Base-by-base conservation (phyloP, 176 grass and related monocot genomes). In the Panicum miliaceum region DNA sequence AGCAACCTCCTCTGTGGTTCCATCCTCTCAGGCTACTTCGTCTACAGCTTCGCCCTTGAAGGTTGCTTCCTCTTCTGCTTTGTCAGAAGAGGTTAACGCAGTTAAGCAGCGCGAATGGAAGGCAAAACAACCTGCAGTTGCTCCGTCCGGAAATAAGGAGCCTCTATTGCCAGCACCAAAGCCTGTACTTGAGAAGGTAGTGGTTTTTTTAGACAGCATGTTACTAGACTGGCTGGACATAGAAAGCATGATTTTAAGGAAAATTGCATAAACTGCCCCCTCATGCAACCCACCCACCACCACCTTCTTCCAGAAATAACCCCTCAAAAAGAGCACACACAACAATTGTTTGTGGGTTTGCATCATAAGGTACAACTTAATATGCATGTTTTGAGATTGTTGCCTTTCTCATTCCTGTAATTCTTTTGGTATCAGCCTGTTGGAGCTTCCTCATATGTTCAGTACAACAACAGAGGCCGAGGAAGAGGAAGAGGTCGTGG, bases 401-500 rank as follows among this genome's bases (percentile, higher is more conserved):
- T 45, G 12, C 56, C 25, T 57, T 75, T 77, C 62, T 82, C n/a
- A 71, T 67, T 67, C 32, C 46, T 68, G 5, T 80, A 68, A 68
- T 80, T 64, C 32, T 85, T 80, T 85, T 73, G 29, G 60, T 86
- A 89, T 87, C 84, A 92, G 96, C 81, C 63, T 54, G 77, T 78
- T 76, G 96, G 85, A 82, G 73, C 81, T 92, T 76, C 85, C 50
- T 90, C 85, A 11, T 84, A 92, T 68, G 81, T 36, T 66, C 86
- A 87, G 76, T 90, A 92, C 87, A 84, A 89, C 12, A 89, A 82
- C 83, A 85, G 93, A 88, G 89, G 87, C n/a, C 91, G 87, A 51
- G 90, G 92, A 88, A 92, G 89, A 88, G 95, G 96, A 88, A 90
- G 93, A 88, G 87, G 87, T 27, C 87, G 85, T 57, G 93, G 91